These are phyloP conservation scores for Prunus padus DNA, from an alignment of 306 rosid genomes.

Conservation along the genomic window DNA sequence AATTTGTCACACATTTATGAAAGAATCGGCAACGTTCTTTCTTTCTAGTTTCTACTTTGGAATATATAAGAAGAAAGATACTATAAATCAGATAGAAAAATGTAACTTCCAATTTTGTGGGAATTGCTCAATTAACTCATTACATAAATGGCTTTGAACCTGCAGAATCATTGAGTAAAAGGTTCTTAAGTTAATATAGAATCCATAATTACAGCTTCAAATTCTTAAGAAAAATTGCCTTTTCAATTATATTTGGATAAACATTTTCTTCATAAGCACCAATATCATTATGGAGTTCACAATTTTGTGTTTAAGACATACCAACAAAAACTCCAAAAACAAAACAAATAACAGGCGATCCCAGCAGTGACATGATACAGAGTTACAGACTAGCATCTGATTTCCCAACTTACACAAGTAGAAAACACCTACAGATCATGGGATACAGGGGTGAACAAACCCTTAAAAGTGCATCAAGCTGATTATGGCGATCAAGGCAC, in stretches of 20 bases:
- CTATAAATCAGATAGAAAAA: background rate
- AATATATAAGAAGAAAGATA: background rate
- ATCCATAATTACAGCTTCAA: background rate
- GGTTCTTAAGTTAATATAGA: background rate
- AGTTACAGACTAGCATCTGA: background rate
- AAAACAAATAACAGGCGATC: background rate
- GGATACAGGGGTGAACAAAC: background rate
- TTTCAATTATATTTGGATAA: too few species aligned
- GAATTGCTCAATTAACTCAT: background rate
- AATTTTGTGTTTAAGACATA: too few species aligned
- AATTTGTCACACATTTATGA: background rate
- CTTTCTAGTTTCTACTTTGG: background rate
- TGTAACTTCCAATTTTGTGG: background rate
- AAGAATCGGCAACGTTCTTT: background rate
- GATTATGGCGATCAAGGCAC: background rate
- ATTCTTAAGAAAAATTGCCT: background rate
- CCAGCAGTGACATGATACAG: slow-evolving; percentile 7
- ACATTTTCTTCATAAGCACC: background rate
- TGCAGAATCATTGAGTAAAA: background rate
- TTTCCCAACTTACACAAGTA: background rate
- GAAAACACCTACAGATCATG: background rate
- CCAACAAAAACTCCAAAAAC: background rate
- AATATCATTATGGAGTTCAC: background rate
- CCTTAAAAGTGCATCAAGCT: background rate
- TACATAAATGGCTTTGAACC: background rate